phyloP scores from a whole-genome alignment of 371 early-diverging fungal species.

The Syncephalastrum monosporum region DNA sequence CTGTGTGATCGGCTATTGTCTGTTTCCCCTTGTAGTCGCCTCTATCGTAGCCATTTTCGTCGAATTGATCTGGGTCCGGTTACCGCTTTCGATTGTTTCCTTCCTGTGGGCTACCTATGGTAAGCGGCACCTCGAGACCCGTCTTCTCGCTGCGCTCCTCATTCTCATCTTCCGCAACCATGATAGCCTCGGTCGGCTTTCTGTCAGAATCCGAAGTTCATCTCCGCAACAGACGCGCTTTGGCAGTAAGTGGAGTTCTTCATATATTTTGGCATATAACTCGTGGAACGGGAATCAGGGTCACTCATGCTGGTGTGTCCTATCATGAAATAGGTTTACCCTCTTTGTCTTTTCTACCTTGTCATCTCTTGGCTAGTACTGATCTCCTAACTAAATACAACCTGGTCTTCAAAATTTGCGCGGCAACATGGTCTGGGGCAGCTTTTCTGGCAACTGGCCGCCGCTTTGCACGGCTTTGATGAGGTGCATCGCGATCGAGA shows the following conservation, averaged over 20 bases:
- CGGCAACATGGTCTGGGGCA: conserved; percentile 53
- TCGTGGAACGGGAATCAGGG: background rate
- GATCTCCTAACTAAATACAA: conserved; percentile 43
- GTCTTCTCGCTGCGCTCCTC: background rate
- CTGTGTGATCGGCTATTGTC: conserved; percentile 94
- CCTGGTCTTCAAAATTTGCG: conserved; percentile 30
- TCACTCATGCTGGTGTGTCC: background rate
- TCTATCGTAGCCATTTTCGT: conserved; percentile 72
- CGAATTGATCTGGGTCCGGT: conserved; percentile 62
- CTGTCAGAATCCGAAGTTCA: conserved; percentile 70
- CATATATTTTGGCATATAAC: background rate
- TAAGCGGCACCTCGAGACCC: conserved; percentile 17
- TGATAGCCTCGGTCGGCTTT: conserved; percentile 84
- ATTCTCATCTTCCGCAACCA: background rate
- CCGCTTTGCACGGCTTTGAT: conserved; percentile 51
- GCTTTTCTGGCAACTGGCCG: conserved; percentile 53
- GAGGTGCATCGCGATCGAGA: conserved; percentile 68
- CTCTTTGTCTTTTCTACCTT: conserved; percentile 90
- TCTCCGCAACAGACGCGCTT: conserved; percentile 75
- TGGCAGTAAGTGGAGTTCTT: conserved; percentile 62
- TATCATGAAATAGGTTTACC: conserved; percentile 56
- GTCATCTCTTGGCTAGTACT: conserved; percentile 90
- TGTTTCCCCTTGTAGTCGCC: conserved; percentile 87
- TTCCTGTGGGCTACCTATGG: conserved; percentile 88
- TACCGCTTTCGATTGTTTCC: conserved; percentile 66